Conservation (phyloP, 768 basidiomycete species). For the Boletus rubescentipes region DNA sequence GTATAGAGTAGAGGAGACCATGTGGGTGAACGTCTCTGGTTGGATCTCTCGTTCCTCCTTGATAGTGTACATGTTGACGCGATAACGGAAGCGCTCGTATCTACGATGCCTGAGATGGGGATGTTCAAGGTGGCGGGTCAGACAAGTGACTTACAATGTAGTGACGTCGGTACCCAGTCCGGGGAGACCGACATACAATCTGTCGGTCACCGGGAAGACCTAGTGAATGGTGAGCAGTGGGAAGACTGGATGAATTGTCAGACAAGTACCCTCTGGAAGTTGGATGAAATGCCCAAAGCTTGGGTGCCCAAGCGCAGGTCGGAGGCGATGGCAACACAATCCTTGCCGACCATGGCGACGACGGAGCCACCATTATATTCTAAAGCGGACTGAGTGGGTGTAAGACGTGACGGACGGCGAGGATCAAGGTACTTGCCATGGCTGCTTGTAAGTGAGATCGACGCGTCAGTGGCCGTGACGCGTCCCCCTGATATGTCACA, state of each 20-base stretch:
- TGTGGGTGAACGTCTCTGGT: conserved; percentile 93
- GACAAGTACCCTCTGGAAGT: conserved; percentile 86
- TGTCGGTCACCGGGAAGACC: conserved; percentile 94
- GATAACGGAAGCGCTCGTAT: conserved; percentile 86
- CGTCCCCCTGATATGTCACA: conserved; percentile 11
- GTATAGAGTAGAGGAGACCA: conserved; percentile 94
- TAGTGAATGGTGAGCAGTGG: conserved; percentile 31
- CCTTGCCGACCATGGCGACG: conserved; percentile 98
- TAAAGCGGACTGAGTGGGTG: conserved; percentile 72
- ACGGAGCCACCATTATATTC: conserved; percentile 97
- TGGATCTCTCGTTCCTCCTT: conserved; percentile 98
- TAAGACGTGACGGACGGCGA: conserved; percentile 3
- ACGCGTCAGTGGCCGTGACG: conserved; percentile 29
- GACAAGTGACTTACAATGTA: conserved; percentile 63
- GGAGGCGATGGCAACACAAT: conserved; percentile 97
- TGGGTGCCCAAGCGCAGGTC: conserved; percentile 91
- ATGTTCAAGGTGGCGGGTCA: not conserved
- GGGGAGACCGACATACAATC: conserved; percentile 86
- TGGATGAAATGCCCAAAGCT: conserved; percentile 79
- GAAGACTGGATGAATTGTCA: conserved; percentile 13
- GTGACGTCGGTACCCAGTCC: conserved; percentile 93
- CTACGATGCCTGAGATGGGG: conserved; percentile 39
- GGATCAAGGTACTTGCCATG: conserved; percentile 22
- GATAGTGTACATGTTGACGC: conserved; percentile 99
- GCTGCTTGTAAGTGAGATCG: conserved; percentile 9